Base-by-base conservation (phyloP, 1,284 basidiomycete species). In the Cerrena zonata region DNA sequence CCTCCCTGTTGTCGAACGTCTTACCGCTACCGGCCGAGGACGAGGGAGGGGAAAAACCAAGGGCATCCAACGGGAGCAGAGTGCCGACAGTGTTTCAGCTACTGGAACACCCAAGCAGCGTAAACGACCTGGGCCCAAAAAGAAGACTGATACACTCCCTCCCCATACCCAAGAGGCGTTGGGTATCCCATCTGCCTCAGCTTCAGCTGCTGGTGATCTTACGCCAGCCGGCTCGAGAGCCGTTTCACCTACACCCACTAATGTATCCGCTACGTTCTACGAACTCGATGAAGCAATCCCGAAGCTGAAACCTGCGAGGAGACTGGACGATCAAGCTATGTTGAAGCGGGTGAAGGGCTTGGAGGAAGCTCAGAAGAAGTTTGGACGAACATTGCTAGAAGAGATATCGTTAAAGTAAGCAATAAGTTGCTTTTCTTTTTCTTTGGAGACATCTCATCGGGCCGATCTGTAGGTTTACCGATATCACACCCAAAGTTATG, bases 341-440 rank as follows among this genome's bases (percentile, higher is more conserved):
- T 64, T 78, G 21, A 89, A 89, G 62, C 79, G 88, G 27, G 73
- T 91, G 47, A 84, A 81, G 63, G 76, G 79, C 2, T 63, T 94
- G 36, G 90, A 94, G 63, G 91, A 94, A 60, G 74, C 89, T 2
- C 91, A 93, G 68, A 78, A 80, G 54, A 89, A 90, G 66, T 90
- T 7, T 94, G 92, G 91, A 82, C 83, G 22, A 85, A 83, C 57
- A 91, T 94, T 46, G 89, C 89, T 2, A 74, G 80, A 53, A 78
- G 84, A 58, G 91, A 94, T 61, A 80, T 94, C 30, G 82, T 85
- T 21, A 92, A 87, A 75, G 91, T 89, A 59, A 48, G 4, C 5
- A 10, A 10, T 5, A 23, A 24, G 11, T 27, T 19, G 63, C 50
- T 22, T n/a, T 13, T 30, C 50, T 41, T 43, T 18, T 48, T 30